Evolutionary conservation across 2,329 filamentous ascomycete genomes (phyloP), one percentile per base, ranked within the genome.

Genomic region (Neofusicoccum sp.): DNA sequence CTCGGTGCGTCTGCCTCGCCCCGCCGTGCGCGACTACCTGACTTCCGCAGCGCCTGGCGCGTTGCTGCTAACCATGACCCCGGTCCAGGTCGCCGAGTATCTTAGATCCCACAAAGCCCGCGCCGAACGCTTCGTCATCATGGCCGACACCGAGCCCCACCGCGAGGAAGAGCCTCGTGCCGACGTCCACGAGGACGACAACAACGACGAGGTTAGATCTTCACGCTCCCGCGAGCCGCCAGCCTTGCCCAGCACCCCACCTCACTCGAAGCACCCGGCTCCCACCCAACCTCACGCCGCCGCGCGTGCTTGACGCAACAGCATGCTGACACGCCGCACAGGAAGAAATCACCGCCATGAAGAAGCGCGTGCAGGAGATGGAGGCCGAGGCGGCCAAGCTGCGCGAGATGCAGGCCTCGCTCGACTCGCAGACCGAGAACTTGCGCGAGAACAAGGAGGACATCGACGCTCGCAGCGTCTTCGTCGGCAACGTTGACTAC

Each of bases 401-500:
- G 7, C 80, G 81, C 31, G 76, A 79, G 7, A 80, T 85, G 78
- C 80, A 85, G 45, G 81, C 80, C 14, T 82, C 68, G 58, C 84
- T 98, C 64, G 93, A 98, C 74, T 87, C 93, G 73, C 89, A 95
- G 70, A 88, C 86, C 64, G 87, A 91, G 65, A 90, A 90, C 68
- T 82, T 95, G 63, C 86, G 89, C 66, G 95, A 98, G 73, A 92
- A 93, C 79, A 96, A 96, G 78, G 93, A 97, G 75, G 96, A 97
- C 67, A 87, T 99, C 62, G 95, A 99, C 78, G 88, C 88, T 67
- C 88, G 95, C 70, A 97, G 92, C 78, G 92, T 99, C 76, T 99
- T 99, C 75, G 95, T 99, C 45, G 95, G 95, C 67, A 99, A 99
- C 69, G 95, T 99, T 66, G 95, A 99, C 78, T 99, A 99, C 77